Evolutionary conservation across 1,284 basidiomycete species (phyloP).

Genomic region (Phaffia rhodozyma): DNA sequence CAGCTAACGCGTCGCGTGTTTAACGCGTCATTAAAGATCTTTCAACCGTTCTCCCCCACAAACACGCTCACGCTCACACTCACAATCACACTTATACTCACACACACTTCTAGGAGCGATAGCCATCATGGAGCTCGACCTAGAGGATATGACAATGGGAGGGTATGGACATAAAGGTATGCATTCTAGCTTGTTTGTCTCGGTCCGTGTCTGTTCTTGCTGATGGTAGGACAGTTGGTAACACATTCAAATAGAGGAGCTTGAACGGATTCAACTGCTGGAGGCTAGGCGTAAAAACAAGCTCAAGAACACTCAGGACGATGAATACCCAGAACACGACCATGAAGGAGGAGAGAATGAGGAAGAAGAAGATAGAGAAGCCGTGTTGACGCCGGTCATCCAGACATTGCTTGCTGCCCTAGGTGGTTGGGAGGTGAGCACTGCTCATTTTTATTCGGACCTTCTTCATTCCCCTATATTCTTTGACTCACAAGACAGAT

Average conservation of each 20-base stretch:
- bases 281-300: not conserved
- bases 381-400: slow-evolving; percentile 32
- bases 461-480: too few relatives aligned
- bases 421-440: slow-evolving; percentile 25
- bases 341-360: slow-evolving; percentile 19
- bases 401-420: slow-evolving; percentile 32
- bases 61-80: not conserved
- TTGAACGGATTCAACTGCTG: slow-evolving; percentile 1
- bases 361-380: slow-evolving; percentile 26
- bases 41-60: not conserved
- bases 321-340: slow-evolving; percentile 1
- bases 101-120: not conserved
- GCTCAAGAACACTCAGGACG: not conserved
- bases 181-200: too few relatives aligned
- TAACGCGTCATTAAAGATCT: too few relatives aligned
- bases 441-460: not conserved
- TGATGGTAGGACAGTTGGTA: too few relatives aligned
- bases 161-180: slow-evolving; percentile 11
- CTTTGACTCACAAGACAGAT: too few relatives aligned
- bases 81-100: not conserved
- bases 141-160: slow-evolving; percentile 11
- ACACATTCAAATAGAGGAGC: slow-evolving; percentile 3
- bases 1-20: not conserved
- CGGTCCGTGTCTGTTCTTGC: too few relatives aligned
- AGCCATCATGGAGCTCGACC: not conserved